Base-by-base conservation (phyloP, 2,329 filamentous ascomycete species). In the Botrytis pseudocinerea region DNA sequence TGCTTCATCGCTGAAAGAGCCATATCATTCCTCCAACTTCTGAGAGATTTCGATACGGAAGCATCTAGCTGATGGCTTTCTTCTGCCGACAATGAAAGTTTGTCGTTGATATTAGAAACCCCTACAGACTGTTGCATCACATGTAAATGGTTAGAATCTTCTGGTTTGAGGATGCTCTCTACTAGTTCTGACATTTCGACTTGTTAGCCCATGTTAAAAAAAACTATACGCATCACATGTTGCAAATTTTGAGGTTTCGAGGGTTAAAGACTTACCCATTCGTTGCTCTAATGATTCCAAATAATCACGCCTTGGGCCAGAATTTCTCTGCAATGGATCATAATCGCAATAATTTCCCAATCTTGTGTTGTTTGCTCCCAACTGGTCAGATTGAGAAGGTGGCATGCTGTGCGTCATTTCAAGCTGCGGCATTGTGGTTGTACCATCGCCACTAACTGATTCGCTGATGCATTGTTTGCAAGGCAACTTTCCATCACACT, bases 21-120 rank as follows among this genome's bases (percentile, higher is more conserved):
- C 40, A 69, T 73, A n/a, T 75, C 74, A 28, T 69, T 51, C 40
- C 65, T 69, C 74, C 73, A 74, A 12, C 25, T 18, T n/a, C 51
- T 59, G 22, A 44, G 22, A 69, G 64, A n/a, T 46, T 54, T 35
- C 12, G 48, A 51, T 14, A 7, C 25, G 2, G 48, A 51, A 16
- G 25, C 6, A 51, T 14, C 12, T n/a, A 51, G 25, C n/a, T 51
- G 25, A 6, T 4, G 48, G 25, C 48, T 51, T 12, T 16, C 25
- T 14, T 51, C 48, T 51, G 12, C 25, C 4, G 48, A 16, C 2
- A 51, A 51, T 51, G 48, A 16, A n/a, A 9, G 10, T 6, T n/a
- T 51, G 48, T 7, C 25, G n/a, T 51, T 10, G 14, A 25, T 3
- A 51, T 51, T 12, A 0, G 25, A 51, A n/a, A n/a, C 25, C 4